These are phyloP conservation scores for Austroboletus rostrupii DNA, from an alignment of 1,284 basidiomycete genomes.

Conservation along the genomic window DNA sequence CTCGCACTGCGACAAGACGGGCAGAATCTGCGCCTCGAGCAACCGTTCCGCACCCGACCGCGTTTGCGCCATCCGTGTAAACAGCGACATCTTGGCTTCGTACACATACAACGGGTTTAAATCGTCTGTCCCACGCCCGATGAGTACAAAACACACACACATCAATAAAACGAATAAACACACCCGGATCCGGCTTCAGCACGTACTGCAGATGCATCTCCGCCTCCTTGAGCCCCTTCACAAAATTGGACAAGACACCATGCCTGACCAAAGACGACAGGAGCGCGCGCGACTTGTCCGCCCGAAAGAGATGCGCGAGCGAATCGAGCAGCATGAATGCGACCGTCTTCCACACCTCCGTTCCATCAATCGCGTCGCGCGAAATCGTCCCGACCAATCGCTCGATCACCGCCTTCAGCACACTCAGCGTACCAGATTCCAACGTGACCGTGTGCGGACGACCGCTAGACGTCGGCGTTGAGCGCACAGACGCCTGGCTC, in stretches of 20 bases:
- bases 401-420: conserved; percentile 68
- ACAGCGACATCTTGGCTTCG: conserved; percentile 88
- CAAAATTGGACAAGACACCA: conserved; percentile 83
- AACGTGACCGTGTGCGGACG: conserved; percentile 39
- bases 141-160: not conserved
- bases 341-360: conserved; percentile 95
- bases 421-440: conserved; percentile 57
- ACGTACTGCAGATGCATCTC: conserved; percentile 79
- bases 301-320: conserved; percentile 61
- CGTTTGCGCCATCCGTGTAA: conserved; percentile 81
- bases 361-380: conserved; percentile 89
- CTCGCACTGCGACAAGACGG: conserved; percentile 81
- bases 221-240: conserved; percentile 78
- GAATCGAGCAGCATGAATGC: conserved; percentile 85
- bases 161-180: conserved; percentile 4
- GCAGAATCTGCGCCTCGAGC: conserved; percentile 76
- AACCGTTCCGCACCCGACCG: conserved; percentile 82
- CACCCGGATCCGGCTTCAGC: conserved; percentile 84
- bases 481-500: conserved; percentile 29
- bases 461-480: conserved; percentile 26
- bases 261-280: conserved; percentile 64
- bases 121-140: conserved; percentile 52
- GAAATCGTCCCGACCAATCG: conserved; percentile 76
- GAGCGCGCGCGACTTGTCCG: conserved; percentile 59
- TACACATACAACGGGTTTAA: conserved; percentile 93